Conservation (phyloP, 225 moss, liverwort and hornwort species). For the Ulota crispa region DNA sequence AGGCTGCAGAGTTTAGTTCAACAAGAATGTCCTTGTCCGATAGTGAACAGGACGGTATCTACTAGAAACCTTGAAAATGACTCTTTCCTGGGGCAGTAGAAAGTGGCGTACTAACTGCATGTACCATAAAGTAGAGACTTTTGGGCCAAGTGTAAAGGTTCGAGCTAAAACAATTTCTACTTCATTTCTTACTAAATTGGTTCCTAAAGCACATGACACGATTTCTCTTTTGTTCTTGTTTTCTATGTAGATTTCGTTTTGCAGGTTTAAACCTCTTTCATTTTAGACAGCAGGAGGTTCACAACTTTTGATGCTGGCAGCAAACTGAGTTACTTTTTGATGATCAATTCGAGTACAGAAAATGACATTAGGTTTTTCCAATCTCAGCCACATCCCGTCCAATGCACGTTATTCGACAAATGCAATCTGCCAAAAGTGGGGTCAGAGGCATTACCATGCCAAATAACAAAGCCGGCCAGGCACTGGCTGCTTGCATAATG, state of each 20-base stretch:
- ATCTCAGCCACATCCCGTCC: not conserved
- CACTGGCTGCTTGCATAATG: slow-evolving; percentile 46
- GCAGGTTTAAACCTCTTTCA: too few relatives aligned
- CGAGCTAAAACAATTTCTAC: too few relatives aligned
- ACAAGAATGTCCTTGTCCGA: not conserved
- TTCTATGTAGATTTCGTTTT: too few relatives aligned
- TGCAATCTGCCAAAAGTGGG: not conserved
- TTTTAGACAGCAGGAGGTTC: too few relatives aligned
- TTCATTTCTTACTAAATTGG: too few relatives aligned
- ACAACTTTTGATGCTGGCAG: too few relatives aligned
- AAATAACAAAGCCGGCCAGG: slow-evolving; percentile 63
- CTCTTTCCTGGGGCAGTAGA: not conserved
- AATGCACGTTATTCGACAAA: not conserved
- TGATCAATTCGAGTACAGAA: too few relatives aligned
- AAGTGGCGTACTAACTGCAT: not conserved
- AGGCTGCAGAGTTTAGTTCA: not conserved
- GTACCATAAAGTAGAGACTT: not conserved
- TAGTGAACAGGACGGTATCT: not conserved
- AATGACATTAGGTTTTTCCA: not conserved
- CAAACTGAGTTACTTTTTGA: too few relatives aligned
- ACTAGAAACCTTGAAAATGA: not conserved
- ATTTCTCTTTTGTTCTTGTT: too few relatives aligned
- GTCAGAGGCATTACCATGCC: slow-evolving; percentile 42
- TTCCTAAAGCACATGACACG: too few relatives aligned
- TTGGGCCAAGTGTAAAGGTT: too few relatives aligned